Conservation (phyloP, 352 stramenopile species). For the Globisporangium canariense region DNA sequence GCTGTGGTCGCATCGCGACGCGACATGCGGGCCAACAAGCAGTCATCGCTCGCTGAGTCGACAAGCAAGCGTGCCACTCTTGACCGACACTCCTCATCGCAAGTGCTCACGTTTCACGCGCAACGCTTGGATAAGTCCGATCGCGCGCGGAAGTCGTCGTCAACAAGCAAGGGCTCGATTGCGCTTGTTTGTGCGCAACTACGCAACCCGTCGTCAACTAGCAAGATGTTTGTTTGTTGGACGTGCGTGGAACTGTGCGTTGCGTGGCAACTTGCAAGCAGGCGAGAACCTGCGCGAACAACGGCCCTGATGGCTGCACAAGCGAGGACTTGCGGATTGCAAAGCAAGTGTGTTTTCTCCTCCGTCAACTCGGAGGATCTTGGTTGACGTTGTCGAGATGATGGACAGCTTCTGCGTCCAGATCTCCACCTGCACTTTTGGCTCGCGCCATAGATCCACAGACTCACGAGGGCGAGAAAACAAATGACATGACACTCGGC, state of each 20-base stretch:
- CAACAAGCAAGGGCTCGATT: neutral
- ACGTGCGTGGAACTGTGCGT: neutral
- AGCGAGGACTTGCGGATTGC: neutral
- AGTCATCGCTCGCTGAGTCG: neutral
- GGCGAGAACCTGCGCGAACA: no score
- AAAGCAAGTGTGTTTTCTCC: constrained; percentile 1
- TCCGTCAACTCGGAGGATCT: neutral
- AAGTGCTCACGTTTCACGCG: neutral
- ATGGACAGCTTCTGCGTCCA: neutral
- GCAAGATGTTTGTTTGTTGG: neutral
- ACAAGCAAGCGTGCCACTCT: neutral
- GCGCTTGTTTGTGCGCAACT: no score
- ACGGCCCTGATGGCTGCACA: no score
- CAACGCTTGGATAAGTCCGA: neutral
- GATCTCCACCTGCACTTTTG: neutral
- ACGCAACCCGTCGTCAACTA: neutral
- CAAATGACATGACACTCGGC: neutral
- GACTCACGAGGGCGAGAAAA: neutral
- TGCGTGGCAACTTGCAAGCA: neutral
- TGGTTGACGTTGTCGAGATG: neutral
- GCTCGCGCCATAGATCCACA: neutral
- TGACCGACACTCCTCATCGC: neutral
- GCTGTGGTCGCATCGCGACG: neutral
- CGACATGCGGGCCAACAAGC: neutral
- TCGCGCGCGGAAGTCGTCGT: neutral